phyloP scores from a whole-genome alignment of 164 flowering plant genomes.

The Magnolia changhungtana region DNA sequence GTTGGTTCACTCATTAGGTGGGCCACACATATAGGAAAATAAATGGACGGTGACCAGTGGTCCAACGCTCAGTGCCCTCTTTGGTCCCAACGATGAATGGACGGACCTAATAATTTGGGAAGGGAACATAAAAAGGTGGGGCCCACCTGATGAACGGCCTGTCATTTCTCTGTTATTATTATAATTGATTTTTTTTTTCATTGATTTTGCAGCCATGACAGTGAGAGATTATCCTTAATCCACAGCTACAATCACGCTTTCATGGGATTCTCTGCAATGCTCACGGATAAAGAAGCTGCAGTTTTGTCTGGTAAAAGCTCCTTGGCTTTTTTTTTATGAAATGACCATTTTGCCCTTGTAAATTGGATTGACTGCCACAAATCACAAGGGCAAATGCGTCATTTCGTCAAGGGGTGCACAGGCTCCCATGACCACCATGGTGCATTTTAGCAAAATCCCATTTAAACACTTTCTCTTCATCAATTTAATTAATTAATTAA shows the following conservation, averaged over 20 bases:
- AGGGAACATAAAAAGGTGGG: not conserved
- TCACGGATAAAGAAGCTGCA: constrained; percentile 72
- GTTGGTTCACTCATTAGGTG: no score
- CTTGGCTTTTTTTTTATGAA: not conserved
- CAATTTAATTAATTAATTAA: not conserved
- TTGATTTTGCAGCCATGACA: constrained; percentile 44
- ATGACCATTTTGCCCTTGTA: not conserved
- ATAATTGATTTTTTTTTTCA: not conserved
- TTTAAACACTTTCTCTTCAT: no score
- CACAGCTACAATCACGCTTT: constrained; percentile 70
- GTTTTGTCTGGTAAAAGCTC: constrained; percentile 43
- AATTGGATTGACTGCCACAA: not conserved
- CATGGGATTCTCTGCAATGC: constrained; percentile 82
- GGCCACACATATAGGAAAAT: no score
- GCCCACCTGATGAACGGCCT: not conserved
- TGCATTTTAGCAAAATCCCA: not conserved
- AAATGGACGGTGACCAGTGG: not conserved
- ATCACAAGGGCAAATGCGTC: not conserved
- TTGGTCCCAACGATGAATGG: not conserved
- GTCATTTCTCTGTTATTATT: not conserved
- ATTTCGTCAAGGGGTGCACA: not conserved
- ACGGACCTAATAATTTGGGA: not conserved
- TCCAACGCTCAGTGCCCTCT: not conserved
- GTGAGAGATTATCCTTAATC: constrained; percentile 38
- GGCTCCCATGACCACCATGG: not conserved